Evolutionary conservation across 805 yeast species (phyloP), one percentile per base, ranked within the genome.

Genomic region (Kodamaea lidongshanica): DNA sequence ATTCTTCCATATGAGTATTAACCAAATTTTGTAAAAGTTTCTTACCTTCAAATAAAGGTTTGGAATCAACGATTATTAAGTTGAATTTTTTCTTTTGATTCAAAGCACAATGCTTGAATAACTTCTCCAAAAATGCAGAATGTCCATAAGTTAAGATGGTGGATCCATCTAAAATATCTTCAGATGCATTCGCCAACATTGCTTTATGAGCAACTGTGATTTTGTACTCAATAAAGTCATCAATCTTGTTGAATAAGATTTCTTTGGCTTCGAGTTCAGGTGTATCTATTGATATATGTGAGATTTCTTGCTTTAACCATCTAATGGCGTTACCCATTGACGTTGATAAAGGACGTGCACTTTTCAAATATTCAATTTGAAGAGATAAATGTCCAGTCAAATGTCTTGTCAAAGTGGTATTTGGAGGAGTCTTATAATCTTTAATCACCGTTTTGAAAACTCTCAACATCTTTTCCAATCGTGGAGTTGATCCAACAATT

Each of bases 291-390:
- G 87, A 78, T 28, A 89, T 74, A 24, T 73, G 69, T 1, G 96
- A 77, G 33, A 92, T 89, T 53, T 84, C 89, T 61, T 89, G 97
- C 50, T 92, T 92, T 40, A 92, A 69, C 96, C 96, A 88, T 46
- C 98, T 75, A 42, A 92, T 92, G 3, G 96, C 89, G 61, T 88
- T 92, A 32, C 98, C 98, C 98, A 92, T 92, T 1, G 95, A 74
- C 2, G 88, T 83, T 33, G 92, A 77, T 28, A 92, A 67, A 1
- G 97, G 96, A 40, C 98, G 74, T 3, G 96, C 88, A 7, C 85
- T 76, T 46, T 85, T 89, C 44, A 92, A 65, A 44, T 82, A 85
- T 52, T 89, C 98, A 41, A 92, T 92, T 58, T 92, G 98, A 49
- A 82, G 85, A 7, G 94, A 78, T 35, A 92, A 66, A 54, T 87